phyloP scores from a whole-genome alignment of 305 asterid genomes.

The Lippia alba region DNA sequence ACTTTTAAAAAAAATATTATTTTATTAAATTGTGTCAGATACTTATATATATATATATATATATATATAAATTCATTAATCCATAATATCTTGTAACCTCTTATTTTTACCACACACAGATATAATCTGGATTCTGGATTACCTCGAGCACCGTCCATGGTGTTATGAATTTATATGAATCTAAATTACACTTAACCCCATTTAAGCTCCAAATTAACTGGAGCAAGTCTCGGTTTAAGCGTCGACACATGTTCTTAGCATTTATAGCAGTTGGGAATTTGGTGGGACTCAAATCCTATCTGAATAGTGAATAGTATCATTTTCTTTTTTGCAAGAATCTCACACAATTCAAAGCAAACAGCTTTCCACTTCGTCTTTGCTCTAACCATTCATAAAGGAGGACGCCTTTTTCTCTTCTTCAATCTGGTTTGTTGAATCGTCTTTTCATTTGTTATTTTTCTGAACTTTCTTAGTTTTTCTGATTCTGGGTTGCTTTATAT shows the following conservation, averaged over 20 bases:
- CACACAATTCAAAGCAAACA: slow-evolving; percentile 13
- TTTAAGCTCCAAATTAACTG: background rate
- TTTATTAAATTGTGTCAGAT: no score
- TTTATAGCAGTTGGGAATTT: background rate
- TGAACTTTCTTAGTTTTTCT: slow-evolving; percentile 9
- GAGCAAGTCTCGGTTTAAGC: background rate
- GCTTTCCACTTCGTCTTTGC: background rate
- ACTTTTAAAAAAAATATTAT: no score
- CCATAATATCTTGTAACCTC: no score
- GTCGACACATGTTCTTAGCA: background rate
- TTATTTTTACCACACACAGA: no score
- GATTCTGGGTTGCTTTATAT: background rate
- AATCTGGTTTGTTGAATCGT: background rate
- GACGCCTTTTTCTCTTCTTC: slow-evolving; percentile 22
- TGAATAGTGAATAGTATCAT: background rate
- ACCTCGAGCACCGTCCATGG: no score
- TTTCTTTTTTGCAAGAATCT: background rate
- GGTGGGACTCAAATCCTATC: background rate
- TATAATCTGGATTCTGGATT: no score
- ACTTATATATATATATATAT: no score
- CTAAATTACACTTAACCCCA: background rate
- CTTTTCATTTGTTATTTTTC: background rate
- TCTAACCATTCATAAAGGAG: background rate
- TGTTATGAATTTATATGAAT: no score
- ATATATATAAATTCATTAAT: no score